Evolutionary conservation across 2,329 filamentous ascomycete species (phyloP).

Genomic region (Fusarium falciforme): DNA sequence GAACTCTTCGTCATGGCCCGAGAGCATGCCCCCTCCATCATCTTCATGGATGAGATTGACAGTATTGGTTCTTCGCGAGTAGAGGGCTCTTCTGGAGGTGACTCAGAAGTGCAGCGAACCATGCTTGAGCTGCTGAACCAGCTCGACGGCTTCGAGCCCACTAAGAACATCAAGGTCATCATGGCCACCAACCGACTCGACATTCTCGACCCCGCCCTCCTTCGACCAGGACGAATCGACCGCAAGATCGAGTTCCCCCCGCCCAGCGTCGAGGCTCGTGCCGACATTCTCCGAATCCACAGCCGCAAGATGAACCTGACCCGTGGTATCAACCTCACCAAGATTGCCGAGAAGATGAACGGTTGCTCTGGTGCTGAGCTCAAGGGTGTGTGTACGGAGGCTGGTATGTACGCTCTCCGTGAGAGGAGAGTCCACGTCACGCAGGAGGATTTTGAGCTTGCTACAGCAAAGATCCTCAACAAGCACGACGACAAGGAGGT

Average conservation of each 20-base stretch:
- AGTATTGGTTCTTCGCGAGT: slow-evolving; percentile 97
- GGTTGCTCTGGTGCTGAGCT: slow-evolving; percentile 97
- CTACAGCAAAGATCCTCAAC: slow-evolving; percentile 98
- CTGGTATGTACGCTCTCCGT: slow-evolving; percentile 96
- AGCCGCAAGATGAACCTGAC: slow-evolving; percentile 99
- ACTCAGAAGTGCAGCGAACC: slow-evolving; percentile 97
- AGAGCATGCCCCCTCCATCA: slow-evolving; percentile 97
- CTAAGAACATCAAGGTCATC: slow-evolving; percentile 99
- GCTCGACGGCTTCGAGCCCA: slow-evolving; percentile 97
- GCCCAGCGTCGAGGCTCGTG: slow-evolving; percentile 93
- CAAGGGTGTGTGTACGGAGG: slow-evolving; percentile 98
- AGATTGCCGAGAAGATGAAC: slow-evolving; percentile 99
- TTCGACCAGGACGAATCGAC: slow-evolving; percentile 97
- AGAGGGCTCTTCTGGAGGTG: slow-evolving; percentile 92
- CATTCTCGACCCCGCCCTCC: slow-evolving; percentile 92
- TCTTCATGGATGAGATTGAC: slow-evolving; percentile 99
- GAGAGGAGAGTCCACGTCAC: slow-evolving; percentile 98
- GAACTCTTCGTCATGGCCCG: slow-evolving; percentile 99
- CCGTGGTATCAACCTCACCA: slow-evolving; percentile 94
- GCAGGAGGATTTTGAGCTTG: slow-evolving; percentile 98
- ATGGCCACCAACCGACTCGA: slow-evolving; percentile 99
- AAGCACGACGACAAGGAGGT: slow-evolving; percentile 99
- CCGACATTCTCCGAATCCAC: slow-evolving; percentile 97
- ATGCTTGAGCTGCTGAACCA: slow-evolving; percentile 99
- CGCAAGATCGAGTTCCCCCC: slow-evolving; percentile 99